Evolutionary conservation across 495 filamentous ascomycete genomes (phyloP), one percentile per base, ranked within the genome.

Genomic region (Tuber melanosporum): DNA sequence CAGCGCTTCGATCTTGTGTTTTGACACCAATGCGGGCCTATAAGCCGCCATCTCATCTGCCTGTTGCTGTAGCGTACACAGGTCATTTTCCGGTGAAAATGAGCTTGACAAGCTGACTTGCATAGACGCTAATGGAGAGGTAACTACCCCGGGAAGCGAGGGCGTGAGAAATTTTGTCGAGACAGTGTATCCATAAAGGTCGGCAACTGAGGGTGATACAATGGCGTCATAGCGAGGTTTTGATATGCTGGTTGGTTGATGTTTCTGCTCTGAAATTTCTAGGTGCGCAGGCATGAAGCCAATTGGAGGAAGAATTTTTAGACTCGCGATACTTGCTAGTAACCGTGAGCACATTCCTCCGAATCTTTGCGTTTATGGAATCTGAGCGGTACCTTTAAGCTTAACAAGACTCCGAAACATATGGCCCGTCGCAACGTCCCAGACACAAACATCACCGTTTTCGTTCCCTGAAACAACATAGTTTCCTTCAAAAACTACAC

Each of bases 381-480:
- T n/a, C 44, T 69, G 22, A n/a, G 42, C 26, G 17, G 20, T 79
- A 82, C 80, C 74, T 77, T 79, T 82, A n/a, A 82, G 73, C 70
- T 80, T 70, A n/a, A 72, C 32, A 12, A 82, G 57, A 12, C 20
- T 79, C 62, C 82, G 75, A 39, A 79, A 83, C 46, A 83, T 71
- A 62, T 83, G 74, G 7, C 82, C 82, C 17, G 82, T 83, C 19
- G 82, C 82, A 73, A 83, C 73, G 77, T 83, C 82, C 82, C 82
- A 83, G 22, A 83, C 76, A 15, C 44, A 80, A 7, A 81, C 82
- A 76, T 81, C 77, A 39, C 82, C 82, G 36, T 77, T 74, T 69
- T 83, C 77, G 43, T 77, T 82, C 43, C 82, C 82, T 3, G 79
- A 78, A 19, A 83, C 57, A n/a, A 83, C 71, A 42, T 82, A 76